Conservation (phyloP, 225 moss, liverwort and hornwort species). For the Bryum argenteum region DNA sequence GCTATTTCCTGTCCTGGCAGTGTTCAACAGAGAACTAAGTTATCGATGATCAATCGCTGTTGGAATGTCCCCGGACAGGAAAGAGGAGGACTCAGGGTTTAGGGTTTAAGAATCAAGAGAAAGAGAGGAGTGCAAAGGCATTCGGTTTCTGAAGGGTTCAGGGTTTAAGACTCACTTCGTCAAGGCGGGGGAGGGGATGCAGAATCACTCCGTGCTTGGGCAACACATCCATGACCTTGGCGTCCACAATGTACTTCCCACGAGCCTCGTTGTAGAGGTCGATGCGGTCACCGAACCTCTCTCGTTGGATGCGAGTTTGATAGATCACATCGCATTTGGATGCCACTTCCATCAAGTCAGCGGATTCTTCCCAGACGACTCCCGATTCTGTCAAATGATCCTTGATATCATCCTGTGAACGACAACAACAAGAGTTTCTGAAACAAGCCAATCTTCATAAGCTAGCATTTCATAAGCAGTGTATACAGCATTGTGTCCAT, state of each 20-base stretch:
- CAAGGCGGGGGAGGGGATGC: conserved; percentile 94
- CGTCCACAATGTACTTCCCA: conserved; percentile 89
- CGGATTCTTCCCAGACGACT: conserved; percentile 89
- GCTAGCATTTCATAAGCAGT: neutral
- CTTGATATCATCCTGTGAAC: conserved; percentile 88
- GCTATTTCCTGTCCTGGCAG: too few species aligned
- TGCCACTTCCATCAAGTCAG: conserved; percentile 92
- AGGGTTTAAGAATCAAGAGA: neutral
- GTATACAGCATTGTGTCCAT: too few species aligned
- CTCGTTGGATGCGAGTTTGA: conserved; percentile 98
- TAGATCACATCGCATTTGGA: conserved; percentile 95
- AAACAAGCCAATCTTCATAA: neutral
- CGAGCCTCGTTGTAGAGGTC: conserved; percentile 84
- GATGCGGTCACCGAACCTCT: conserved; percentile 82
- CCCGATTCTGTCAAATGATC: conserved; percentile 77
- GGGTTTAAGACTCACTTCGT: conserved; percentile 60
- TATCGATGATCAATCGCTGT: too few species aligned
- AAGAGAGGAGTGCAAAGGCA: too few species aligned
- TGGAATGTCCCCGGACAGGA: too few species aligned
- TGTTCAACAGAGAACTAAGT: too few species aligned
- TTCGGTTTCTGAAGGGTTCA: neutral
- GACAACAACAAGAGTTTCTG: neutral
- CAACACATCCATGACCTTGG: conserved; percentile 80
- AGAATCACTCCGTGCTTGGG: conserved; percentile 89
- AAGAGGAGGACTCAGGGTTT: neutral